Base-by-base conservation (phyloP, 768 basidiomycete species). In the Trametes maxima region DNA sequence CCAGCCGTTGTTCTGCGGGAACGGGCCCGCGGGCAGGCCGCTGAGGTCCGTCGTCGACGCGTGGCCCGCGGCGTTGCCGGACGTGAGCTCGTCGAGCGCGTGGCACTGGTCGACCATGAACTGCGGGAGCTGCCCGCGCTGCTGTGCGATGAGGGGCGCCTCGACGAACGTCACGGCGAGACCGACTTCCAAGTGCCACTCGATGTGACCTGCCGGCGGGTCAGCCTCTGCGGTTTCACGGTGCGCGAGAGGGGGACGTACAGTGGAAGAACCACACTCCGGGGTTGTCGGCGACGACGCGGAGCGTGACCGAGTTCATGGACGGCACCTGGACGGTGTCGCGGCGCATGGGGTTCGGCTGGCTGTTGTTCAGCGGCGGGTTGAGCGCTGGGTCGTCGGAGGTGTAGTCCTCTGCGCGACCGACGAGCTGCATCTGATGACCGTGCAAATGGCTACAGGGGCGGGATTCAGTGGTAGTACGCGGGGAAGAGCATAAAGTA, bases 61-160 rank as follows among this genome's bases (percentile, higher is more conserved):
- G 65, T 84, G 80, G 0, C 96, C 96, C 13, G 92, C 96, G 0
- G 93, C 94, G 73, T 99, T 99, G 12, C 96, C 96, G 0, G 82
- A 82, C 4, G 75, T 75, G 0, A 86, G 84, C 43, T 81, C 70
- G 11, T 82, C 81, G 42, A 83, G 85, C 24, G 82, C 77, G 2
- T 77, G 72, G 73, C 96, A 99, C 62, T 98, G 89, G 62, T 94
- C 86, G 54, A 76, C 76, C 67, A 96, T 64, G 39, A 65, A 73
- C 12, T 83, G 78, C 0, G 94, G 94, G 25, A 89, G 70, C 16
- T 59, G 74, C 47, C 73, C 73, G 36, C 78, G 77, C 64, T 85
- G 72, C 71, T 96, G 94, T 2, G 84, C 82, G 49, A 81, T 67
- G 6, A 88, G 75, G 0, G 94, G 93, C 6, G 95, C 93, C 68